A percentile compares a stretch with the other conserved stretches of the same genome.
Evolutionary conservation across 352 stramenopile species (phyloP).

Genomic region (Globisporangium mamillatum): DNA sequence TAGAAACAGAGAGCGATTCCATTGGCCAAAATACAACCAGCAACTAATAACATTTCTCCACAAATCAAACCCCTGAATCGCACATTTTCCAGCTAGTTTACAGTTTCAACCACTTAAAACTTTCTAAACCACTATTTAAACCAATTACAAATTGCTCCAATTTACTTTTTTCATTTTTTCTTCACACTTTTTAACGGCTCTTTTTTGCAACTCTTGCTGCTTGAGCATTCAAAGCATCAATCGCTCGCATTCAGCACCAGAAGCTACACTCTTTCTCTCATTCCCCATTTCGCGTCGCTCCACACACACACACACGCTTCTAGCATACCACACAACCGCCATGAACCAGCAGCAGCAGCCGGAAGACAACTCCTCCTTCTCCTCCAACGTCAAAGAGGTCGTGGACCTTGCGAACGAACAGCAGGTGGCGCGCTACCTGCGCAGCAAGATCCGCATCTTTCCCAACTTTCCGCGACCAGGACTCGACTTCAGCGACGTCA

Average conservation of each 20-base stretch:
- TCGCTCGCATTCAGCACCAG: constrained; percentile 4
- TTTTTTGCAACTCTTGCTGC: neutral
- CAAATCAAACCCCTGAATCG: too few species aligned
- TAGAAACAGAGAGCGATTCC: too few species aligned
- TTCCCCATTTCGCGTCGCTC: neutral
- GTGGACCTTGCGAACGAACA: constrained; percentile 48
- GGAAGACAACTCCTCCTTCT: neutral
- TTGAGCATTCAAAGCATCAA: neutral
- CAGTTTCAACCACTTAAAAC: too few species aligned
- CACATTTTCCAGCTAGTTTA: too few species aligned
- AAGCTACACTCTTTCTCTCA: neutral
- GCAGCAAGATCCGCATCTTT: constrained; percentile 66
- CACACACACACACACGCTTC: neutral
- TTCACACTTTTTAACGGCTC: too few species aligned
- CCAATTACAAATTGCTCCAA: too few species aligned
- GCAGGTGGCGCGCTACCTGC: constrained; percentile 57
- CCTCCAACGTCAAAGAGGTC: neutral
- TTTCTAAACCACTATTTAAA: too few species aligned
- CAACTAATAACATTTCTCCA: too few species aligned
- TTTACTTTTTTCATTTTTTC: too few species aligned
- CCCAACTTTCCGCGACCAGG: constrained; percentile 56
- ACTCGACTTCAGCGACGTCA: constrained; percentile 69
- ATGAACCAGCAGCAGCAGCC: neutral
- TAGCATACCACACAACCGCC: neutral
- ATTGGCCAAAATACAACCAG: too few species aligned